Evolutionary conservation across 768 basidiomycete species (phyloP).

Genomic region (Daedaleopsis sinensis): DNA sequence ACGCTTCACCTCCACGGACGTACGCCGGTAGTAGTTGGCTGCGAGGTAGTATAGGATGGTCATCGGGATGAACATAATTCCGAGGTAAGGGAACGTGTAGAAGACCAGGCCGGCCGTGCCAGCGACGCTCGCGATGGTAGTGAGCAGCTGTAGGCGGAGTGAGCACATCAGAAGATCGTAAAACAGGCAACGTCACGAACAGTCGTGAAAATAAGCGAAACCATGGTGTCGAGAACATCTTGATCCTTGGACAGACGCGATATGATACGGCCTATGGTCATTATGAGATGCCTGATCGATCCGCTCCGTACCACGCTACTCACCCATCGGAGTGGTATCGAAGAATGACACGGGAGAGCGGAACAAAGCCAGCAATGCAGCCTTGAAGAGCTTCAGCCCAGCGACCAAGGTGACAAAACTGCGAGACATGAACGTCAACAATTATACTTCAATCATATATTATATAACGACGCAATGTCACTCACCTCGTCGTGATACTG

Average conservation of each 20-base stretch:
- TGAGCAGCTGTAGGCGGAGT: constrained; percentile 22
- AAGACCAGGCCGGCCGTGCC: constrained; percentile 64
- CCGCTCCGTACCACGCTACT: constrained; percentile 2
- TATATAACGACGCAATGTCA: background rate
- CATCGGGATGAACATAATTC: constrained; percentile 62
- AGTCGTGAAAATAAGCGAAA: constrained; percentile 40
- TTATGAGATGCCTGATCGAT: no score
- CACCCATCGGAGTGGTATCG: constrained; percentile 73
- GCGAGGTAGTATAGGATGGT: constrained; percentile 53
- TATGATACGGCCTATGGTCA: constrained; percentile 50
- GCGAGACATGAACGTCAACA: background rate
- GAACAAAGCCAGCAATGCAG: constrained; percentile 58
- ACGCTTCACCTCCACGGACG: constrained; percentile 66
- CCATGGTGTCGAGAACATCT: constrained; percentile 54
- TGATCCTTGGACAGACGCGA: constrained; percentile 65
- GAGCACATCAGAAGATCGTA: background rate
- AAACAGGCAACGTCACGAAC: background rate
- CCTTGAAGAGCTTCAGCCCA: constrained; percentile 50
- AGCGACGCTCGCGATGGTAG: constrained; percentile 47
- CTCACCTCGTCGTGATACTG: constrained; percentile 54
- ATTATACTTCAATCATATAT: no score
- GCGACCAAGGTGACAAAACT: constrained; percentile 39
- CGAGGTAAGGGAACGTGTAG: constrained; percentile 60
- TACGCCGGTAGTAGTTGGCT: constrained; percentile 59
- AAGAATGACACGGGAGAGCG: constrained; percentile 68